A percentile compares a stretch with the other conserved stretches of the same genome.
These are phyloP conservation scores for Casuarina glauca DNA, from an alignment of 306 rosid species.

Conservation along the genomic window DNA sequence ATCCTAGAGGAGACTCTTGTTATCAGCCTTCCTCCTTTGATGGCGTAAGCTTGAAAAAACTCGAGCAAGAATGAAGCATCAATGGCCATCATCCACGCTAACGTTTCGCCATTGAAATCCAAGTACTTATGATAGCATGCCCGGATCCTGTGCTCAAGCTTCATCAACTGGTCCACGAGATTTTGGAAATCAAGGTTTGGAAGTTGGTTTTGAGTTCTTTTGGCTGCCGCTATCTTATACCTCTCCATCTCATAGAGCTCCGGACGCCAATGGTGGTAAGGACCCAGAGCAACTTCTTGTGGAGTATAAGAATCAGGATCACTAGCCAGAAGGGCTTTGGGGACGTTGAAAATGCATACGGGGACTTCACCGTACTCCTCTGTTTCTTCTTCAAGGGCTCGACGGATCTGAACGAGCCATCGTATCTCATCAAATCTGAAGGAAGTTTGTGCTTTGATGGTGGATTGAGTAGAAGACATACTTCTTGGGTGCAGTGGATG, in stretches of 20 bases:
- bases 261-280: slow-evolving; percentile 70
- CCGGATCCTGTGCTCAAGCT: slow-evolving; percentile 49
- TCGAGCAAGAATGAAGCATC: slow-evolving; percentile 76
- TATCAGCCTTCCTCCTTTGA: slow-evolving; percentile 36
- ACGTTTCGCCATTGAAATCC: slow-evolving; percentile 62
- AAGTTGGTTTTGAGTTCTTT: slow-evolving; percentile 49
- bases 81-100: slow-evolving; percentile 75
- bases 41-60: slow-evolving; percentile 55
- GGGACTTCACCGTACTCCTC: slow-evolving; percentile 51
- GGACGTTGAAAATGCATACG: slow-evolving; percentile 66
- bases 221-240: slow-evolving; percentile 67
- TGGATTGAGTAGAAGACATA: slow-evolving; percentile 37
- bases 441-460: slow-evolving; percentile 31
- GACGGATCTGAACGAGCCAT: slow-evolving; percentile 66
- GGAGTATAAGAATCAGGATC: slow-evolving; percentile 68
- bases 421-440: slow-evolving; percentile 49
- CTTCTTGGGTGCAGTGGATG: slow-evolving; percentile 16
- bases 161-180: slow-evolving; percentile 50
- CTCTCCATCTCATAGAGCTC: slow-evolving; percentile 82
- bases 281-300: slow-evolving; percentile 74
- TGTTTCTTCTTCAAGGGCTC: slow-evolving; percentile 56
- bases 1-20: slow-evolving; percentile 47
- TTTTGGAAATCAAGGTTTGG: slow-evolving; percentile 38
- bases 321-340: slow-evolving; percentile 45
- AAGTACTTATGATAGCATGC: slow-evolving; percentile 73